Base-by-base conservation (phyloP, 768 basidiomycete species). In the Mycena olivaceomarginata region DNA sequence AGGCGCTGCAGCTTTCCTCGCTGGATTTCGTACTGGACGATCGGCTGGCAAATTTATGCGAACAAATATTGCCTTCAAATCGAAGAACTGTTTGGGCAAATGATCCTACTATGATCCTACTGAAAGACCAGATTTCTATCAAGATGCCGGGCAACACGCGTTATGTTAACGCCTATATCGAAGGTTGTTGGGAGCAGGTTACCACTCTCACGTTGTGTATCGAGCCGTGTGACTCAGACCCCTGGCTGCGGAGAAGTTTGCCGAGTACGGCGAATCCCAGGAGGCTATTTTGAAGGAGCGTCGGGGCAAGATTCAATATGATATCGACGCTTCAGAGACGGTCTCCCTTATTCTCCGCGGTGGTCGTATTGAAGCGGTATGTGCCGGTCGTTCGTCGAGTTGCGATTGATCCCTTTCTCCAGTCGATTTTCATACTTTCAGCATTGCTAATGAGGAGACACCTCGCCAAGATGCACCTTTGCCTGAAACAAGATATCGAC, bases 101-200 rank as follows among this genome's bases (percentile, higher is more conserved):
- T 76, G 68, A n/a, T 51, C 40, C 20, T 76, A 12, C 51, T 70
- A 76, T 76, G 68, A n/a, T 51, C 40, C 20, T 76, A 12, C 51
- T 70, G 48, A 37, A 43, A 4, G 12, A 22, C 12, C 18, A 70
- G 16, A 70, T 70, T 16, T 56, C 41, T 1, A 41, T 70, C 18
- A 16, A 56, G 22, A 76, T 76, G 74, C 68, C 69, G 1, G 68
- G 69, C 78, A 84, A 76, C 45, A 66, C 80, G 74, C 69, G 83
- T 79, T 46, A 70, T 25, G 43, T 76, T 4, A 66, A 66, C 53
- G 64, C 45, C 5, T 76, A 76, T 45, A 65, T 76, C 12, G 74
- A 70, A 0, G 69, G 62, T 5, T 18, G 8, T 15, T 76, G 74
- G 74, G 25, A 57, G 15, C n/a, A 65, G 45, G 68, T 70, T 10